A percentile compares a stretch with the other conserved stretches of the same genome.
phyloP scores from a whole-genome alignment of 495 filamentous ascomycete genomes.

The Penicillium desertorum region DNA sequence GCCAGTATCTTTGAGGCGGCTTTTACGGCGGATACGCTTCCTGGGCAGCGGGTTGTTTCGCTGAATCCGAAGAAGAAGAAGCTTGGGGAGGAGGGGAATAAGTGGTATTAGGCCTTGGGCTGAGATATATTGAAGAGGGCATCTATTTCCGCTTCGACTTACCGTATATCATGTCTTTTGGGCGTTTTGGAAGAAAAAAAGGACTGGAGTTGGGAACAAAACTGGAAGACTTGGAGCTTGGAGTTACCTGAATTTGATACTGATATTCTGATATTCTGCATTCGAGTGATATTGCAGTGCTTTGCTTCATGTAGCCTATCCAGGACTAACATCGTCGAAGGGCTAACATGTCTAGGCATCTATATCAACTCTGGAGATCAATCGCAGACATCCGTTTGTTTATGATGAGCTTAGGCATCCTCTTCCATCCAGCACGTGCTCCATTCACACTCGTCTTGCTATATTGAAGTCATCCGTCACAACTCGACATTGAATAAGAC shows the following conservation, averaged over 20 bases:
- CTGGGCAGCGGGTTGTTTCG: constrained; percentile 55
- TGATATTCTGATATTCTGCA: not conserved
- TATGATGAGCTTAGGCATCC: not conserved
- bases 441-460: not conserved
- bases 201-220: not conserved
- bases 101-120: constrained; percentile 47
- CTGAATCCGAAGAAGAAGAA: constrained; percentile 53
- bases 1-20: constrained; percentile 57
- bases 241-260: not conserved
- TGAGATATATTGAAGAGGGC: not conserved
- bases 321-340: not conserved
- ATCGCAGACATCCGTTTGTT: not conserved
- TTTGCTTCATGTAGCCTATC: not conserved
- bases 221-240: not conserved
- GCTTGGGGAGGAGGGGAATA: constrained; percentile 45
- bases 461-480: not conserved
- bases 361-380: not conserved
- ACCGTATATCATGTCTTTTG: not conserved
- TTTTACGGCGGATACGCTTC: constrained; percentile 52
- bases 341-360: not conserved
- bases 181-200: not conserved
- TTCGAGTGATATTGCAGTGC: not conserved
- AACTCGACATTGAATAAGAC: not conserved
- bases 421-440: not conserved
- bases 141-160: not conserved